These are phyloP conservation scores for Adiantum capillusveneris DNA, from an alignment of 75 land plant genomes.

Conservation along the genomic window DNA sequence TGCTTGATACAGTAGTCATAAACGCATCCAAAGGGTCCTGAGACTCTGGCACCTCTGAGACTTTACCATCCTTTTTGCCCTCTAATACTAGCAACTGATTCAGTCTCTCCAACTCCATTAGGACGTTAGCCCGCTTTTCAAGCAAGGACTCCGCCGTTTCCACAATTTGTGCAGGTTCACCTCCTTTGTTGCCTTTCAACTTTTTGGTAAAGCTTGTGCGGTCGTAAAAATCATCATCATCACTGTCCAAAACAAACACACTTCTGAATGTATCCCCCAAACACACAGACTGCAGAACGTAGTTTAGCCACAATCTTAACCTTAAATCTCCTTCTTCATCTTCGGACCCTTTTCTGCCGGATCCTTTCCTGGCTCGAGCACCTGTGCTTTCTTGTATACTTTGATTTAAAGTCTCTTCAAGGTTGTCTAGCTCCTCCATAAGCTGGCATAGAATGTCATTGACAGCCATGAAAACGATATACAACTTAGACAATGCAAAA, in stretches of 20 bases:
- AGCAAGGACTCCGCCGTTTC: constrained; percentile 90
- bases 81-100: constrained; percentile 24
- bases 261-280: too few relatives aligned
- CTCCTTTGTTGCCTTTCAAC: constrained; percentile 16
- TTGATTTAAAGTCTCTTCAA: constrained; percentile 94
- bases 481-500: not conserved
- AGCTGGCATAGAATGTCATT: constrained; percentile 36
- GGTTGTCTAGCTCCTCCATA: constrained; percentile 84
- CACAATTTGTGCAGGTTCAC: constrained; percentile 34
- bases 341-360: constrained; percentile 19
- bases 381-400: constrained; percentile 89
- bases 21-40: constrained; percentile 86
- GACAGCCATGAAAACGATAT: not conserved
- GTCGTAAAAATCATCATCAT: constrained; percentile 95
- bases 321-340: constrained; percentile 69
- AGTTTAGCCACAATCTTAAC: too few relatives aligned
- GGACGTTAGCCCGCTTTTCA: constrained; percentile 60
- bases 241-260: constrained; percentile 33
- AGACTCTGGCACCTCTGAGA: constrained; percentile 31
- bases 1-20: constrained; percentile 78
- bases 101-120: constrained; percentile 49
- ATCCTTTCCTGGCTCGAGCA: constrained; percentile 51
- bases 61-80: constrained; percentile 31
- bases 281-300: too few relatives aligned
- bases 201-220: constrained; percentile 50